Percentiles rank a stretch among this genome's conserved stretches.
Conservation (phyloP, 805 yeast species). For the Schizosaccharomyces cryophilus region DNA sequence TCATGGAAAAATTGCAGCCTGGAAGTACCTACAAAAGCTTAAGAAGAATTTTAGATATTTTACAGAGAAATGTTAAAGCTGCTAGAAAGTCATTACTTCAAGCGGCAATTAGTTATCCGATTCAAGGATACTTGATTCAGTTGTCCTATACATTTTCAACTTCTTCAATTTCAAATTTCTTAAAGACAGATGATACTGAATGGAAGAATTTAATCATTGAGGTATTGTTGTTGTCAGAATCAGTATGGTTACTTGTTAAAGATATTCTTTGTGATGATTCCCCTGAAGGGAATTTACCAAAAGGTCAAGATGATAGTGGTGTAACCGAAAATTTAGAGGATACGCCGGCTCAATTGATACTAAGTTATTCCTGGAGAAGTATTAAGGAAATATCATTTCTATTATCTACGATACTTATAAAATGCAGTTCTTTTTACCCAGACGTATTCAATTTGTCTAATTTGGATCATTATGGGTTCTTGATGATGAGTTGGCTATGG, state of each 20-base stretch:
- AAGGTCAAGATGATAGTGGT: conserved; percentile 12
- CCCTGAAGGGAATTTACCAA: conserved; percentile 40
- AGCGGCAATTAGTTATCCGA: conserved; percentile 25
- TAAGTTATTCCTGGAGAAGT: conserved; percentile 62
- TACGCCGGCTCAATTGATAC: conserved; percentile 19
- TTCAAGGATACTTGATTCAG: not conserved
- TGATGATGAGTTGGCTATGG: conserved; percentile 41
- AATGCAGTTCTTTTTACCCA: conserved; percentile 7
- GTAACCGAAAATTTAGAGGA: not conserved
- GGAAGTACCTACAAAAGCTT: conserved; percentile 14
- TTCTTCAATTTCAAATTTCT: not conserved
- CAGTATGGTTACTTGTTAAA: conserved; percentile 23
- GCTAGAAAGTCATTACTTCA: conserved; percentile 17
- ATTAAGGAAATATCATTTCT: conserved; percentile 48
- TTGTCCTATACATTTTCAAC: not conserved
- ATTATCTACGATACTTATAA: conserved; percentile 22
- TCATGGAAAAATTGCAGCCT: conserved; percentile 17
- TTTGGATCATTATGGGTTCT: conserved; percentile 23
- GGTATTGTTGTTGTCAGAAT: conserved; percentile 5
- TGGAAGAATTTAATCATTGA: conserved; percentile 5
- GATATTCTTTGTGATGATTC: conserved; percentile 40
- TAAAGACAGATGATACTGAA: not conserved
- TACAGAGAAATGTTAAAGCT: conserved; percentile 4
- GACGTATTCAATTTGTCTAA: conserved; percentile 10
- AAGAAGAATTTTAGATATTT: conserved; percentile 5